Percentiles rank a stretch among this genome's conserved stretches.
Evolutionary conservation across 345 rosid genomes (phyloP).

Genomic region (Sapria himalayana): DNA sequence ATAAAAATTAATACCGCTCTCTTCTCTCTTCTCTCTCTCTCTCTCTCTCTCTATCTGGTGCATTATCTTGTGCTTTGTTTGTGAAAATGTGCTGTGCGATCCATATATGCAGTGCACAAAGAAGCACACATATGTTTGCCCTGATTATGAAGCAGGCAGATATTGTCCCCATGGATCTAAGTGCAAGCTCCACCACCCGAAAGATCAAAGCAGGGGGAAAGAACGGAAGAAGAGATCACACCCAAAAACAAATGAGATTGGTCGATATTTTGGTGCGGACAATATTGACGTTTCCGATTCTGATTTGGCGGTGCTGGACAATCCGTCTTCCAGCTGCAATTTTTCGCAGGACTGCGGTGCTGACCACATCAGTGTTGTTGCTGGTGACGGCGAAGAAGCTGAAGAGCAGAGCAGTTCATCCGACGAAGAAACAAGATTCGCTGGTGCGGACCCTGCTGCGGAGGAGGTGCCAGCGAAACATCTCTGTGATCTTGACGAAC

Average conservation of each 20-base stretch:
- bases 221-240: constrained; percentile 36
- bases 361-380: constrained; percentile 36
- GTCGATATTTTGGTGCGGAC: constrained; percentile 48
- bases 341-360: constrained; percentile 14
- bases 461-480: no score
- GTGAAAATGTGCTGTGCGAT: no score
- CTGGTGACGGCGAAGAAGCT: constrained; percentile 27
- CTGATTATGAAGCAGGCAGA: constrained; percentile 52
- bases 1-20: no score
- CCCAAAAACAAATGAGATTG: constrained; percentile 23
- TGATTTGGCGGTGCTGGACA: constrained; percentile 15
- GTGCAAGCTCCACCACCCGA: constrained; percentile 91
- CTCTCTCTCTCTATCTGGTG: no score
- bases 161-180: constrained; percentile 60
- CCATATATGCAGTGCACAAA: constrained; percentile 82
- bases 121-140: constrained; percentile 87
- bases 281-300: constrained; percentile 11
- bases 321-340: constrained; percentile 8
- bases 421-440: constrained; percentile 10
- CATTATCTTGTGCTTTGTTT: no score
- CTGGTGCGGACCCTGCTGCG: constrained; percentile 16
- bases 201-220: constrained; percentile 32
- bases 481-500: constrained; percentile 22
- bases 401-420: constrained; percentile 13
- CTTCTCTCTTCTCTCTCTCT: neutral